phyloP scores from a whole-genome alignment of 345 rosid genomes.

The Pistacia atlantica region DNA sequence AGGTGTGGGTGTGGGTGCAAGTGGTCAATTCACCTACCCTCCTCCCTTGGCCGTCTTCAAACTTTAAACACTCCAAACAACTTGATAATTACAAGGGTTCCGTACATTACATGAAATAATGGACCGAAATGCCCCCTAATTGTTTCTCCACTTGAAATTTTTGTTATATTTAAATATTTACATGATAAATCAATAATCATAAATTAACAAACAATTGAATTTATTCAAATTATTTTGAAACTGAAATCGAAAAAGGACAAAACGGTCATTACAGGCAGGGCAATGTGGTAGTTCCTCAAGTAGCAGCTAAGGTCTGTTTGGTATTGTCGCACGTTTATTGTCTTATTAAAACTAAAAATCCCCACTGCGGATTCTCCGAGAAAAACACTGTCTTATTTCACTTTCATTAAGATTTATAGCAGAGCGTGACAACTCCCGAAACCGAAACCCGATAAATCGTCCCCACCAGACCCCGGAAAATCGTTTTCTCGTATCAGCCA shows the following conservation, averaged over 20 bases:
- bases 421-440: background rate
- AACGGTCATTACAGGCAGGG: background rate
- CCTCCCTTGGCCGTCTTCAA: background rate
- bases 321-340: constrained; percentile 39
- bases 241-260: background rate
- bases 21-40: background rate
- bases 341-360: constrained; percentile 8
- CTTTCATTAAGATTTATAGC: background rate
- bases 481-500: constrained; percentile 18
- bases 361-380: constrained; percentile 49
- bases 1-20: background rate
- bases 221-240: too few relatives aligned
- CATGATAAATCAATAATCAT: too few relatives aligned
- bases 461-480: background rate
- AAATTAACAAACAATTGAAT: too few relatives aligned
- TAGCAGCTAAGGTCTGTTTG: constrained; percentile 21
- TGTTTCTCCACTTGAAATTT: too few relatives aligned
- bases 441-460: background rate
- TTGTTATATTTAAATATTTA: too few relatives aligned
- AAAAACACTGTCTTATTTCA: constrained; percentile 10
- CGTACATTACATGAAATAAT: too few relatives aligned
- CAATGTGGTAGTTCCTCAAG: background rate
- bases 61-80: background rate
- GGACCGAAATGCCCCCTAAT: too few relatives aligned
- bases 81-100: background rate